A percentile compares a stretch with the other conserved stretches of the same genome.
Conservation (phyloP, 1,139 yeast genomes). For the Suhomyces bribrorum region DNA sequence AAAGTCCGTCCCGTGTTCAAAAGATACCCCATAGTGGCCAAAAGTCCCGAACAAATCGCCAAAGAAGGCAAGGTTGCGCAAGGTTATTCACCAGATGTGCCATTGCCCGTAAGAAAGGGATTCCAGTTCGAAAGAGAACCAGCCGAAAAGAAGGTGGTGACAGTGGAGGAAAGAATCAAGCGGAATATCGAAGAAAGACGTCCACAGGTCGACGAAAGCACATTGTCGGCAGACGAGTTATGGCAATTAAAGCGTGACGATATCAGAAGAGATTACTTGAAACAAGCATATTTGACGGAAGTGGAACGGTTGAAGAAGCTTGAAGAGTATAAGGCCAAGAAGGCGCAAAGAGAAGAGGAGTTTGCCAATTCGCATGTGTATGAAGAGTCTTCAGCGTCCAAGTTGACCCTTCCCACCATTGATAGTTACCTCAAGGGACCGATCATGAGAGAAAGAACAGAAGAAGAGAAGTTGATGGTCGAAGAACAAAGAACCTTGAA, state of each 20-base stretch:
- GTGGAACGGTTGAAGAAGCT: constrained; percentile 32
- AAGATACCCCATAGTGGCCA: constrained; percentile 59
- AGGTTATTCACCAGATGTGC: constrained; percentile 76
- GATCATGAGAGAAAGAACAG: constrained; percentile 69
- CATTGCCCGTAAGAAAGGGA: constrained; percentile 69
- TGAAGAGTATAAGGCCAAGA: constrained; percentile 30
- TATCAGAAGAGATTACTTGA: constrained; percentile 71
- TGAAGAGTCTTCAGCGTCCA: constrained; percentile 42
- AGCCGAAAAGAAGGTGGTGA: constrained; percentile 52
- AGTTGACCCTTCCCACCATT: constrained; percentile 77
- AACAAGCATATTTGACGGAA: constrained; percentile 65
- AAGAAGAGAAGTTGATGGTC: constrained; percentile 56
- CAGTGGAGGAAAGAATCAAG: constrained; percentile 59
- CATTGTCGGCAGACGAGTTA: constrained; percentile 49
- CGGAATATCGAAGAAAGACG: constrained; percentile 48
- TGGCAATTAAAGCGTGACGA: constrained; percentile 61
- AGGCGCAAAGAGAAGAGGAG: constrained; percentile 26
- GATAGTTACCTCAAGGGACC: constrained; percentile 69
- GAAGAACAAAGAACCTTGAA: constrained; percentile 35
- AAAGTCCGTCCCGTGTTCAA: constrained; percentile 70
- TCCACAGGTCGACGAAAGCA: constrained; percentile 37
- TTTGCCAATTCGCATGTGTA: constrained; percentile 28
- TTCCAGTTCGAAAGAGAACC: constrained; percentile 40
- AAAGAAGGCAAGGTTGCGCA: constrained; percentile 49
- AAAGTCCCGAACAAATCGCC: constrained; percentile 32